Conservation (phyloP, 805 yeast genomes). For the Saturnispora kantuleensis region DNA sequence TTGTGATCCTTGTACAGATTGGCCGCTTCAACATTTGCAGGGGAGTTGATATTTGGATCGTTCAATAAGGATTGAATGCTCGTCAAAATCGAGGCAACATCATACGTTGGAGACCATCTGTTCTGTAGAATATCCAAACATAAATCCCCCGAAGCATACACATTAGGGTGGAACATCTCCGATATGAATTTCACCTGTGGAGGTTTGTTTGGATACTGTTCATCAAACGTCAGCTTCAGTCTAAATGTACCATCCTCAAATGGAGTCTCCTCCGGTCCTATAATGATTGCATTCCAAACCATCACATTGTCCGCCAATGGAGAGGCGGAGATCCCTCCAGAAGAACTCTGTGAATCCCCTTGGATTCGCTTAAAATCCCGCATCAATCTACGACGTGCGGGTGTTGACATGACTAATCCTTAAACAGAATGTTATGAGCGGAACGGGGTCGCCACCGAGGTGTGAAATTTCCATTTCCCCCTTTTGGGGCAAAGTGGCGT, state of each 20-base stretch:
- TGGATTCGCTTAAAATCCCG: constrained; percentile 98
- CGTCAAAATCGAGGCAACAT: constrained; percentile 89
- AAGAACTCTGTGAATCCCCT: constrained; percentile 63
- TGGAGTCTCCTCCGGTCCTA: constrained; percentile 96
- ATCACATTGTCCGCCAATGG: constrained; percentile 95
- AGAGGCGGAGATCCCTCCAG: constrained; percentile 95
- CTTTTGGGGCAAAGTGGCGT: not conserved
- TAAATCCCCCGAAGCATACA: constrained; percentile 88
- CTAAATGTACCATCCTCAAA: constrained; percentile 97
- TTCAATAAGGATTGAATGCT: constrained; percentile 85
- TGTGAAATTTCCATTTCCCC: not conserved
- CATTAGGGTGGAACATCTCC: constrained; percentile 97
- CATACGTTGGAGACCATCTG: constrained; percentile 98
- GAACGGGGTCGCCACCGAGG: not conserved
- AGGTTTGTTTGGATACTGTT: constrained; percentile 95
- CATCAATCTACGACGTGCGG: constrained; percentile 98
- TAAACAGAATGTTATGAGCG: too few species aligned
- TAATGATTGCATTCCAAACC: constrained; percentile 97
- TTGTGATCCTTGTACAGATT: constrained; percentile 91
- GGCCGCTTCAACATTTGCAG: constrained; percentile 98
- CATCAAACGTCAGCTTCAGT: constrained; percentile 79
- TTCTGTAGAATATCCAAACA: constrained; percentile 94
- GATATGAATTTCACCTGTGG: constrained; percentile 85
- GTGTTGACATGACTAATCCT: constrained; percentile 66
- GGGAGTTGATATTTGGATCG: constrained; percentile 93